Evolutionary conservation across 2,329 filamentous ascomycete genomes (phyloP), one percentile per base, ranked within the genome.

Genomic region (Acrodontium crateriforme): DNA sequence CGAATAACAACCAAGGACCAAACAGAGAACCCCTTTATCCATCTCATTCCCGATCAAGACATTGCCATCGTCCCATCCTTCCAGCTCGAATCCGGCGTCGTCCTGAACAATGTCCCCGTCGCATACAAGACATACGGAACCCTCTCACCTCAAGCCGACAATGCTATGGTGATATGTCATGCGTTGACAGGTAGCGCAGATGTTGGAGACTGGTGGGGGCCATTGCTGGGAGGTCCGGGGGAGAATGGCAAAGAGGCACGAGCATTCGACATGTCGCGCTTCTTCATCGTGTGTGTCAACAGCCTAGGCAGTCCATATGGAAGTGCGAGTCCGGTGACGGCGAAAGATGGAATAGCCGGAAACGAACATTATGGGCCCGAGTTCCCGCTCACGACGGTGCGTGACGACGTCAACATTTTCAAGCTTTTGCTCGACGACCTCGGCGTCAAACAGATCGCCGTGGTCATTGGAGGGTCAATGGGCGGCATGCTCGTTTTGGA

Each of bases 371-470:
- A 98, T 49, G 89, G 89, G 0, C 89, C 89, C 1, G 89, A 98
- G 49, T 98, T 98, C 43, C 89, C 89, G 25, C 60, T 98, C 38
- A 94, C 89, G 1, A 95, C 89, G 0, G 82, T 98, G 38, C 69
- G 87, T 40, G 89, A 98, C 52, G 89, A 98, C 59, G 87, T 95
- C 29, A 84, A 80, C 40, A 65, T 89, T 25, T 84, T 89, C 60
- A 83, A 76, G 52, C 56, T 87, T 18, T 59, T 91, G 6, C 63
- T 91, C 6, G 80, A 89, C 46, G 79, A 87, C 34, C 59, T 91
- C 11, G 82, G 81, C 11, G 75, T 91, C 18, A 71, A 68, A 44
- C 78, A 83, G 49, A 63, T 91, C 27, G 81, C 82, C 5, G 72
- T 75, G 11, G 81, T 84, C 8, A 67, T 91, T 38, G 82, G 82